A percentile compares a stretch with the other conserved stretches of the same genome.
Evolutionary conservation across 441 rosid genomes (phyloP).

Genomic region (Adansonia rubrostipa): DNA sequence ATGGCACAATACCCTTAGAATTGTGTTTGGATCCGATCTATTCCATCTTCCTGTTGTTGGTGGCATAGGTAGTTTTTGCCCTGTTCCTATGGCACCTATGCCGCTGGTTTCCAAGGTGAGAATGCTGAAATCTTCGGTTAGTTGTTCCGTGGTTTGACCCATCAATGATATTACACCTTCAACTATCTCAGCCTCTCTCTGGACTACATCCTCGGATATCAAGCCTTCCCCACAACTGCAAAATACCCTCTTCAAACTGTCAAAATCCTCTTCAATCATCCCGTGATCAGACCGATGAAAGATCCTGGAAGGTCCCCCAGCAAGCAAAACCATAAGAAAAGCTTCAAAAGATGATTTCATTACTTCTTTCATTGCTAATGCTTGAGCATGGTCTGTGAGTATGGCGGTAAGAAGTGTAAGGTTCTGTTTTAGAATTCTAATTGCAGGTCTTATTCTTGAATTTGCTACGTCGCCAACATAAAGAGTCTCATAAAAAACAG

Average conservation of each 20-base stretch:
- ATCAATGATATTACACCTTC: conserved; percentile 76
- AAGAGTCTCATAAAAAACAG: conserved; percentile 70
- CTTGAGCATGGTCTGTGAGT: conserved; percentile 73
- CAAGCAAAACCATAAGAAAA: conserved; percentile 76
- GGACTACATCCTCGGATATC: conserved; percentile 65
- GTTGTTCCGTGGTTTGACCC: conserved; percentile 77
- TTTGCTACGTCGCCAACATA: conserved; percentile 65
- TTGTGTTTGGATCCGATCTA: conserved; percentile 31
- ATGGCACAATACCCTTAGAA: conserved; percentile 75
- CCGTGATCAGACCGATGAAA: conserved; percentile 60
- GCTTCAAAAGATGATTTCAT: conserved; percentile 82
- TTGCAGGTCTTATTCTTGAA: conserved; percentile 64
- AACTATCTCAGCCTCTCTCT: conserved; percentile 71
- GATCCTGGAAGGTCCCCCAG: conserved; percentile 69
- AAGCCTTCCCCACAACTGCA: conserved; percentile 82
- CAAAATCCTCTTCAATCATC: conserved; percentile 71
- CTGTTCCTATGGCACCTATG: conserved; percentile 47
- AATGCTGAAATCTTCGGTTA: conserved; percentile 80
- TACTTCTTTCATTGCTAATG: conserved; percentile 74
- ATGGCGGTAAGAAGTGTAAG: conserved; percentile 67
- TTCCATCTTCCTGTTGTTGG: conserved; percentile 85
- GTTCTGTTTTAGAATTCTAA: conserved; percentile 32
- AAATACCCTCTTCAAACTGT: conserved; percentile 63
- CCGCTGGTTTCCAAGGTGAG: conserved; percentile 72
- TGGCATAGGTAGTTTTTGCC: conserved; percentile 83